Evolutionary conservation across 805 yeast species (phyloP), one percentile per base, ranked within the genome.

Genomic region (Monosporozyma solicola): DNA sequence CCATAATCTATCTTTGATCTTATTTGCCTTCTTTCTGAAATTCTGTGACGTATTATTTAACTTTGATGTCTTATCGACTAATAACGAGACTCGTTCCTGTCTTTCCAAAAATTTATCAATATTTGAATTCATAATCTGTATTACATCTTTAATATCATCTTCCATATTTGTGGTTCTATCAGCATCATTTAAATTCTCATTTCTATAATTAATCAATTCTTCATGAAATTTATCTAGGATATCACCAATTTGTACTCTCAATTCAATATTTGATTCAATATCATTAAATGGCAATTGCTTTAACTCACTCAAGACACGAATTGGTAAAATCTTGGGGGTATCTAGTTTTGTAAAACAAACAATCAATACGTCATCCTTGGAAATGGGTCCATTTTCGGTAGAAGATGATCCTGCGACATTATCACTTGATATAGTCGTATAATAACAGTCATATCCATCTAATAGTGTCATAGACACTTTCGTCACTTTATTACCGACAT

Each of bases 21-120:
- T 73, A 25, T 77, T 79, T 1, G 95, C 84, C 54, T 81, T 77
- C 57, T 84, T 80, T 58, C 87, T 82, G 65, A 88, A 88, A 29
- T 84, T 77, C 69, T 74, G 78, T 8, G 94, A 80, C 37, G 80
- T 79, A 41, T 79, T 75, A 58, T 83, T 86, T 66, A 88, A 75
- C 51, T 82, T 75, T 56, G 85, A 84, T 1, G 96, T 89, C 66
- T 88, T 88, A 66, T 84, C 87, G 32, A 88, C 92, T 57, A 88
- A 73, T 41, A 78, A 68, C 58, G 80, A 79, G 54, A 88, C 80
- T 51, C 86, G 77, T 61, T 88, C 96, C 22, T 95, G 95, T 50
- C 96, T 77, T 58, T 80, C 82, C 59, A 88, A 71, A 27, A 89
- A 76, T 63, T 66, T 66, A 55, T 67, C 71, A 31, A 69, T 68